Evolutionary conservation across 2,329 filamentous ascomycete species (phyloP), one percentile per base, ranked within the genome.

Genomic region (Ascochyta koolunga): DNA sequence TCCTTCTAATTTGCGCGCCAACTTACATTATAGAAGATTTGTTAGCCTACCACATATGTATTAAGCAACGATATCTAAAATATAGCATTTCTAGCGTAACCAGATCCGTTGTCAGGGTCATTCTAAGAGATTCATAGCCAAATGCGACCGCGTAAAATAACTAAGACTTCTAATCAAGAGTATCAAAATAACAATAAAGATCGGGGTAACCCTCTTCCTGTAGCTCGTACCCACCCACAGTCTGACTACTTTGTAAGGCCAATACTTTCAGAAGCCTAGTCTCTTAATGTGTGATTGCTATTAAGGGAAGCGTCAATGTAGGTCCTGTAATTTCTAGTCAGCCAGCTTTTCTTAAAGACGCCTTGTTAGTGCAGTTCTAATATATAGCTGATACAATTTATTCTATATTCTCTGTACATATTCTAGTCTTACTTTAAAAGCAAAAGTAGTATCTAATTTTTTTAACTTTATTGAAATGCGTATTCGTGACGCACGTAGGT

Each of bases 301-400:
- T 49, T 6, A 13, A 49, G 29, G 27, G 42, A 49, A 49, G 46
- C 27, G 19, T 41, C 16, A 10, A 49, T 49, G 13, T 49, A 41
- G 9, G 37, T 42, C 37, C 42, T 49, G 37, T 49, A 41, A 27
- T 35, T 19, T 37, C 46, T 37, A n/a, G 46, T 49, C 46, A 49
- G 25, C 42, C 27, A 19, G 37, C 37, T 42, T 27, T 27, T 4
- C 35, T 49, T 19, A 19, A 49, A 49, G 46, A 41, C 37, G 16
- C 37, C 29, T 49, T 49, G 13, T 41, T 29, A 15, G 37, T 49
- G 46, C 46, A 49, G 46, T 19, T 49, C 37, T 29, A 42, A 35
- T 25, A 49, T 42, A 29, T 49, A 49, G 38, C 27, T 49, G 19
- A 49, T 24, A 27, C 37, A 49, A 35, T 49, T 49, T 29, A 49